phyloP scores from a whole-genome alignment of 2,329 filamentous ascomycete species.

The Cryphonectria naterciae region DNA sequence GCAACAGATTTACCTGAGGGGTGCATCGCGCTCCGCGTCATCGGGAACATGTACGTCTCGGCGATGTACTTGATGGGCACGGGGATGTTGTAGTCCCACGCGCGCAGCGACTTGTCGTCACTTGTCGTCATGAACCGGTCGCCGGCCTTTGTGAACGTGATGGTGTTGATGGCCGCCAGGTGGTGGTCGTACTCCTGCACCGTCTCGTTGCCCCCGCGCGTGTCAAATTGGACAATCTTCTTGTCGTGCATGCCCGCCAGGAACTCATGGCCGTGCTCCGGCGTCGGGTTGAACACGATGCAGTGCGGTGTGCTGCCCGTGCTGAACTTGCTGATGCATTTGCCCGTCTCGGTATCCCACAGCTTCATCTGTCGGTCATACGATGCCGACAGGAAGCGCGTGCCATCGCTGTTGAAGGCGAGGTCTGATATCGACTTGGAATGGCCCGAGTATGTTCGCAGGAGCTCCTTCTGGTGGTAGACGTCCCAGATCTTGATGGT shows the following conservation, averaged over 20 bases:
- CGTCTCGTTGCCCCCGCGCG: slow-evolving; percentile 72
- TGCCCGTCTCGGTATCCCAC: slow-evolving; percentile 96
- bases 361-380: slow-evolving; percentile 97
- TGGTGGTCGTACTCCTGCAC: slow-evolving; percentile 99
- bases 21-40: slow-evolving; percentile 83
- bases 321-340: slow-evolving; percentile 84
- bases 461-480: slow-evolving; percentile 84
- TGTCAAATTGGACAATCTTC: slow-evolving; percentile 98
- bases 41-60: slow-evolving; percentile 96
- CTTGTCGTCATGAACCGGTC: slow-evolving; percentile 97
- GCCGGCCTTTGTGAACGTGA: slow-evolving; percentile 93
- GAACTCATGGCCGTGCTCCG: slow-evolving; percentile 82
- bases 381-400: slow-evolving; percentile 85
- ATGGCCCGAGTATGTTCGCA: slow-evolving; percentile 91
- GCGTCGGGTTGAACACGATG: slow-evolving; percentile 85
- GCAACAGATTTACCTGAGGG: slow-evolving; percentile 93
- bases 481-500: slow-evolving; percentile 95
- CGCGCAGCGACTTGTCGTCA: slow-evolving; percentile 92
- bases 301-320: slow-evolving; percentile 96
- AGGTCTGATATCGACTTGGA: slow-evolving; percentile 88
- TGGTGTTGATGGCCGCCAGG: slow-evolving; percentile 95
- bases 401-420: slow-evolving; percentile 81
- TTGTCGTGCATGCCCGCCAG: slow-evolving; percentile 97
- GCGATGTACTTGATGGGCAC: slow-evolving; percentile 98
- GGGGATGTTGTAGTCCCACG: slow-evolving; percentile 98